Base-by-base conservation (phyloP, 495 filamentous ascomycete species). In the Neurospora sp. region DNA sequence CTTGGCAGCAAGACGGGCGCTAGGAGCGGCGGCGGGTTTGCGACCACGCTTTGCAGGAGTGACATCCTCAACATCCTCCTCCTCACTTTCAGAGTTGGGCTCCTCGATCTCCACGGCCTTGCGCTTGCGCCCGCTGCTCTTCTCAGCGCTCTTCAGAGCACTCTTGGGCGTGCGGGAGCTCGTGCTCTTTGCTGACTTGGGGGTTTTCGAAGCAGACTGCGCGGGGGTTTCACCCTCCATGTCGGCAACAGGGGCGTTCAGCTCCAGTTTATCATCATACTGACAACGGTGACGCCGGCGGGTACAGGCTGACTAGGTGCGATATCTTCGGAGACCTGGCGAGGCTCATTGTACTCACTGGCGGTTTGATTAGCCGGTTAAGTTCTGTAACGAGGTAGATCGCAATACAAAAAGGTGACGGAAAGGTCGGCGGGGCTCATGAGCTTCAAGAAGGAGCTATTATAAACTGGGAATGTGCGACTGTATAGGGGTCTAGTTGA, bases 1-100 rank as follows among this genome's bases (percentile, higher is more conserved):
- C 72, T 76, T 75, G 4, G 73, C 72, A n/a, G 78, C 73, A 45
- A 80, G 75, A 7, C 75, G 73, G 39, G 77, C 78, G 68, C 76
- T 80, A 53, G 76, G 68, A 22, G 71, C 72, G 27, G 68, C 42
- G 35, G 38, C 72, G 39, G 74, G 71, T 69, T 75, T 70, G 12
- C 79, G 77, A 41, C 77, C 77, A 41, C 75, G 74, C 71, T 76
- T 79, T 2, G 20, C 59, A 69, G 61, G 39, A 37, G 42, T 69
- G 18, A 40, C 68, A 12, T 41, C 38, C 42, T 73, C 41, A 6
- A 35, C 35, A 39, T 40, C 40, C 31, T 69, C n/a, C 14, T 70
- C 68, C n/a, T 37, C 71, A 68, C 7, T 37, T 42, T 72, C 71
- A 7, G 71, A 40, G 71, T 14, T 38, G 38, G 71, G 38, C 38